Base-by-base conservation (phyloP, 1,284 basidiomycete genomes). In the Heterobasidion parviporum region DNA sequence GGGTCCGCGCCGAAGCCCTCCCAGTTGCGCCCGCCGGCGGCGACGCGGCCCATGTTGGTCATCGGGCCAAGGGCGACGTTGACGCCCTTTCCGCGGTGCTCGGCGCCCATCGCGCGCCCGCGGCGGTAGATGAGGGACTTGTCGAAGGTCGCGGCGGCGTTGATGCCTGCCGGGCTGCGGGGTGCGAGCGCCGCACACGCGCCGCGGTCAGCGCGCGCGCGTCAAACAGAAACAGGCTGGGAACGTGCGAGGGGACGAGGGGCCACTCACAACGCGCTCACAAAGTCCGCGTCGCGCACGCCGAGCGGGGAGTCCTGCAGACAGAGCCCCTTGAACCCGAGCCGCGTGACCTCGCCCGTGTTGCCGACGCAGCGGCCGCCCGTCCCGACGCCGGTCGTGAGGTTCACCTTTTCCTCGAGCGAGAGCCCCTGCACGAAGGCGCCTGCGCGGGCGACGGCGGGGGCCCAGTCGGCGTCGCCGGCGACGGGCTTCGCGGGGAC, bases 31-130 rank as follows among this genome's bases (percentile, higher is more conserved):
- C 90, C 89, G 9, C 71, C 78, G 60, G 78, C 61, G 6, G 62
- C 59, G 33, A 64, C 54, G 36, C 60, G 57, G 58, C 80, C 81
- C 57, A 83, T 74, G 63, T 83, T 81, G 71, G 82, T 69, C 53
- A 78, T 74, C 2, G 86, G 83, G 8, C 87, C 85, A 2, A 83
- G 70, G 44, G 71, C 73, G 20, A 82, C 74, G 63, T 93, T 79
- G 47, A 83, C 78, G 32, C 92, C 92, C 69, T 92, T 91, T 32
- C 77, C 80, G 48, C 80, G 74, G 67, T 83, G 85, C 70, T 94
- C 90, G 53, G 82, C 72, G 3, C 84, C 91, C 59, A 93, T 72
- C 0, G 88, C 89, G 3, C 76, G 68, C 5, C 86, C 91, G 56
- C 90, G 78, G 70, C 76, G 66, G 78, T 83, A 67, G 79, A 77